phyloP scores from a whole-genome alignment of 257 asterid species.

The Solanum ossicruentum region DNA sequence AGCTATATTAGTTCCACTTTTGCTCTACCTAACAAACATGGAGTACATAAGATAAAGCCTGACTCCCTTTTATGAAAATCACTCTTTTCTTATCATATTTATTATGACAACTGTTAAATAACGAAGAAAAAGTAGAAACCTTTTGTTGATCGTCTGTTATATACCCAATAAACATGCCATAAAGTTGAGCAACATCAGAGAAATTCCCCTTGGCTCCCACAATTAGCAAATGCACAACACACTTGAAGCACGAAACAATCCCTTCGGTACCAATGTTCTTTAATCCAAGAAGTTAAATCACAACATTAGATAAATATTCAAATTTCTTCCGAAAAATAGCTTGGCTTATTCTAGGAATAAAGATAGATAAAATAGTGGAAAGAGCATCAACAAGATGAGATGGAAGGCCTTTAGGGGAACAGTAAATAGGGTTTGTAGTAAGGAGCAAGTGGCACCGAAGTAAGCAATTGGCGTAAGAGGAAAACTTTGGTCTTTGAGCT shows the following conservation, averaged over 20 bases:
- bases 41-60: not conserved
- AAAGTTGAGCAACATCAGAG: constrained; percentile 47
- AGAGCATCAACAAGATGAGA: constrained; percentile 61
- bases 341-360: constrained; percentile 20
- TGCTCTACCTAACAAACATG: not conserved
- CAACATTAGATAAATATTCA: constrained; percentile 34
- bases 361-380: constrained; percentile 40
- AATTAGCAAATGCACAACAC: constrained; percentile 35
- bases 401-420: constrained; percentile 20
- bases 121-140: constrained; percentile 23
- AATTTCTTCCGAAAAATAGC: constrained; percentile 32
- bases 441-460: constrained; percentile 71
- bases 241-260: constrained; percentile 49
- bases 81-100: not conserved
- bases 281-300: constrained; percentile 23
- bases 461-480: constrained; percentile 52
- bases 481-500: constrained; percentile 46
- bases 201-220: constrained; percentile 46
- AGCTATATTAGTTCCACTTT: not conserved
- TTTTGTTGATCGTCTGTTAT: constrained; percentile 50
- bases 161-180: constrained; percentile 32
- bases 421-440: constrained; percentile 44
- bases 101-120: not conserved
- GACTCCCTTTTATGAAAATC: too few relatives aligned
- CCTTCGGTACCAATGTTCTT: constrained; percentile 43